Conservation (phyloP, 768 basidiomycete species). For the Suillus cothurnatus region DNA sequence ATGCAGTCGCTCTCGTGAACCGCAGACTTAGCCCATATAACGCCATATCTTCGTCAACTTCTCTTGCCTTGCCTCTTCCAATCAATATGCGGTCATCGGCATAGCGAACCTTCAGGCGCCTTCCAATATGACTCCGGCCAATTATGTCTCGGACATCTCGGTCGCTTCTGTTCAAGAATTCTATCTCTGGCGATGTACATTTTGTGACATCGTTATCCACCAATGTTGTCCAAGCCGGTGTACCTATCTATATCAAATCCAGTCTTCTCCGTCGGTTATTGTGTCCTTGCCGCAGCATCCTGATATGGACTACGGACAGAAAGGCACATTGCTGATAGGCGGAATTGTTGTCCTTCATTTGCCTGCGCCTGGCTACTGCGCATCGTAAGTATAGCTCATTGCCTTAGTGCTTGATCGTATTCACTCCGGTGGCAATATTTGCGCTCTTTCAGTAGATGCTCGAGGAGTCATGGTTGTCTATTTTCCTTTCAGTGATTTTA, state of each 20-base stretch:
- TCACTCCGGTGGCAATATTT: conserved; percentile 75
- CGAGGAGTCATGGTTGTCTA: conserved; percentile 84
- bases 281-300: conserved; percentile 33
- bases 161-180: conserved; percentile 28
- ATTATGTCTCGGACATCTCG: conserved; percentile 9
- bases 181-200: conserved; percentile 51
- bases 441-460: conserved; percentile 91
- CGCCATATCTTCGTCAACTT: conserved; percentile 15
- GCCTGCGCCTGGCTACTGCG: conserved; percentile 65
- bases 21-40: conserved; percentile 84
- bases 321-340: conserved; percentile 20
- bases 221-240: conserved; percentile 77
- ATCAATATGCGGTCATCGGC: conserved; percentile 6
- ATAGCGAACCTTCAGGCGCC: conserved; percentile 16
- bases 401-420: conserved; percentile 57
- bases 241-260: no score
- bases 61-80: conserved; percentile 3
- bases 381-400: conserved; percentile 48
- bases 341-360: conserved; percentile 41
- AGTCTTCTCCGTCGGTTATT: conserved; percentile 50
- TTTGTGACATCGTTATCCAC: conserved; percentile 63
- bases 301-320: conserved; percentile 25
- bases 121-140: conserved; percentile 14
- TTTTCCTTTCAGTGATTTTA: conserved; percentile 73
- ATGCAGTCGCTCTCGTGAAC: conserved; percentile 77